Evolutionary conservation across 129 eudicot species (phyloP), one percentile per base, ranked within the genome.

Genomic region (Daucus carota): DNA sequence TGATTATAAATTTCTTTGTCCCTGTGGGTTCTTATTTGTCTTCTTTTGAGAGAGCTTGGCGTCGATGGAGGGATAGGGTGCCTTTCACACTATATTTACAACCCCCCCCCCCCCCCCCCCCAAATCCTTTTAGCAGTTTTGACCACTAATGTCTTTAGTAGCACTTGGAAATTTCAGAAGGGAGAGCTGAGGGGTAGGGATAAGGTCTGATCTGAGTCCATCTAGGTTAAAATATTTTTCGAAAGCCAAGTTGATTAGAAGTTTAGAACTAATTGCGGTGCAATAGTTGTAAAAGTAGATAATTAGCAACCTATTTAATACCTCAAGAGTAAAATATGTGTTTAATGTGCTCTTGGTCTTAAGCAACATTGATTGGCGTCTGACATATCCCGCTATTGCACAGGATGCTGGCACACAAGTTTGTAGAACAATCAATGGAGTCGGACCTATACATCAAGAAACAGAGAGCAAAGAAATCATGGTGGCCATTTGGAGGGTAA

Each of bases 401-500:
- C 89, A 95, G 99, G 88, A 91, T 95, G 99, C 77, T 95, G 82
- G 99, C 99, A 46, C 99, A 95, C 84, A 95, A 90, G 84, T 86
- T 91, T 77, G 94, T 92, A 76, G 92, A 88, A 83, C 88, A 91
- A 83, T 88, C 99, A 22, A 50, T 68, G 57, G 92, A 86, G 78
- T 86, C 96, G 54, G 91, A 87, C 57, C 78, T 77, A 66, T 75
- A 78, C 82, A 24, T 82, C 75, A 88, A 79, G 77, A 89, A 81
- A 79, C 88, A 95, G 78, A 82, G 87, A 42, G 70, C 88, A 22
- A 95, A 89, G 84, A 95, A 85, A 76, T 89, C 99, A 66, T 95
- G 99, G 99, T 95, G 96, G 96, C 79, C 97, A 72, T 89, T 95
- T 75, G 99, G 99, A 83, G 87, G 99, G 99, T 95, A 75, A 82